phyloP scores from a whole-genome alignment of 305 asterid species.

The Solanum chacoense region DNA sequence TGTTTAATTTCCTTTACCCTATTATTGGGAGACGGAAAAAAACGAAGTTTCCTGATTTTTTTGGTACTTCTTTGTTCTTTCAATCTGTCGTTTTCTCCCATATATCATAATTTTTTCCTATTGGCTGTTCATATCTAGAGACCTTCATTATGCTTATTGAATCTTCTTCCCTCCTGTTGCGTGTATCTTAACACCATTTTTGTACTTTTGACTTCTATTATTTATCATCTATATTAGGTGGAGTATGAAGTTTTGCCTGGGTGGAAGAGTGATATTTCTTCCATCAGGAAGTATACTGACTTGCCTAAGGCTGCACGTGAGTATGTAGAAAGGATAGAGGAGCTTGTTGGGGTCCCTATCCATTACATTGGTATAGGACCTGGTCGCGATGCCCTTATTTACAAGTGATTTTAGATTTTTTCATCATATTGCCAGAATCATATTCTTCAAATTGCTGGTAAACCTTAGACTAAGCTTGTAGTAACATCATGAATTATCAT shows the following conservation, averaged over 20 bases:
- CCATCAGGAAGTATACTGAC: slow-evolving; percentile 66
- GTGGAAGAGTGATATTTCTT: slow-evolving; percentile 76
- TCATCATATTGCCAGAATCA: not conserved
- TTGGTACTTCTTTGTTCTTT: not conserved
- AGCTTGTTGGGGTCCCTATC: slow-evolving; percentile 75
- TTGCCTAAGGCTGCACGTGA: slow-evolving; percentile 75
- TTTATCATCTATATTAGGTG: slow-evolving; percentile 28
- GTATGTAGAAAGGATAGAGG: slow-evolving; percentile 87
- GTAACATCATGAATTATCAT: not conserved
- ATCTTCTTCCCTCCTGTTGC: not conserved
- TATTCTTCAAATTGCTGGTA: not conserved
- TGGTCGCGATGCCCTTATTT: slow-evolving; percentile 90
- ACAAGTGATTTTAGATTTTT: slow-evolving; percentile 38
- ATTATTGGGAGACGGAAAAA: not conserved
- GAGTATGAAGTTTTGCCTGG: slow-evolving; percentile 87
- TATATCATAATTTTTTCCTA: not conserved
- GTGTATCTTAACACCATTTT: not conserved
- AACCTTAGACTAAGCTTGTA: not conserved
- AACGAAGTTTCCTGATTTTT: not conserved
- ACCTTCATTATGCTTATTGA: not conserved
- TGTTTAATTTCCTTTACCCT: not conserved
- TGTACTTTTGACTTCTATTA: not conserved
- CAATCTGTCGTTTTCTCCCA: no score
- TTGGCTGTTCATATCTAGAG: not conserved
- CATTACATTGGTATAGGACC: slow-evolving; percentile 96